phyloP scores from a whole-genome alignment of 108 stramenopile genomes.

The Aurantiochytrium sp. region DNA sequence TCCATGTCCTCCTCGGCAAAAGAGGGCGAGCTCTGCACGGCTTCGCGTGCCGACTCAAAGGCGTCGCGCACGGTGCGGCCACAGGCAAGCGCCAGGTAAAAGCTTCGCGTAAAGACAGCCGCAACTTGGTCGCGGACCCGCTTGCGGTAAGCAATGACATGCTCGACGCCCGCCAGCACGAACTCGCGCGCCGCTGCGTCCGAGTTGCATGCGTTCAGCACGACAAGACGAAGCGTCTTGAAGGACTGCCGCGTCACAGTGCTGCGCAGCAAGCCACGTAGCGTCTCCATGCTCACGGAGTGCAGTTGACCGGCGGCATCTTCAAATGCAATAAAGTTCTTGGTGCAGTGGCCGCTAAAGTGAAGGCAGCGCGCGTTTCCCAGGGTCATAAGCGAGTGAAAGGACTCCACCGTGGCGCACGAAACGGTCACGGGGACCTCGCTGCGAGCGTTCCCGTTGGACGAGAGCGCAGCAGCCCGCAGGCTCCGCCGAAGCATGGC shows the following conservation, averaged over 20 bases:
- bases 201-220: background rate
- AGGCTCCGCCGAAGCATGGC: background rate
- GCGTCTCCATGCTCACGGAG: background rate
- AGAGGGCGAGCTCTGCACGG: background rate
- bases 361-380: slow-evolving; percentile 12
- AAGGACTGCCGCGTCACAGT: background rate
- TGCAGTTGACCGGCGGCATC: background rate
- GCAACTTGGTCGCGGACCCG: background rate
- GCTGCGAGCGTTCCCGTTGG: background rate
- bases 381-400: slow-evolving; percentile 9
- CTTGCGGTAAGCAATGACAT: slow-evolving; percentile 5
- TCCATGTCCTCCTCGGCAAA: background rate
- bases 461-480: background rate
- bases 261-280: background rate
- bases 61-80: slow-evolving; percentile 14
- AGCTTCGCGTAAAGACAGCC: background rate
- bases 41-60: background rate
- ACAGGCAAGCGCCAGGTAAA: background rate
- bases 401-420: background rate
- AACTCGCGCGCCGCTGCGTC: background rate
- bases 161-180: background rate
- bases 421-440: background rate
- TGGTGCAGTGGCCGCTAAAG: slow-evolving; percentile 9
- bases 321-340: background rate
- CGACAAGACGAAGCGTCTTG: background rate